phyloP scores from a whole-genome alignment of 352 stramenopile genomes.

The Phytophthora pisi region DNA sequence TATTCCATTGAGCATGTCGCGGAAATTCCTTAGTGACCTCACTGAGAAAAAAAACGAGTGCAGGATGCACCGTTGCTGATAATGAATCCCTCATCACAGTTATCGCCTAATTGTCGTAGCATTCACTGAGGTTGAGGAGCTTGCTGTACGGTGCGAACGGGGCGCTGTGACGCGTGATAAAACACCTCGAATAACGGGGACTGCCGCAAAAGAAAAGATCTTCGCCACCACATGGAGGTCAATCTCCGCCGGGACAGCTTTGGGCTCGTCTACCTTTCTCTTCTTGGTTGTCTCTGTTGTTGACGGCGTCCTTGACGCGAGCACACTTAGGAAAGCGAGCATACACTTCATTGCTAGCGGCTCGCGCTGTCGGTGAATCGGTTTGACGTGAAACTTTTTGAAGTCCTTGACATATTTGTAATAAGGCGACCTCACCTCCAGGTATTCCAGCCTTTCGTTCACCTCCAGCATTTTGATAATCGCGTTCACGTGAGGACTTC shows the following conservation, averaged over 20 bases:
- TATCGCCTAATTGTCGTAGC: neutral
- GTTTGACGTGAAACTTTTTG: conserved; percentile 1
- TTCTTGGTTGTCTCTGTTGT: neutral
- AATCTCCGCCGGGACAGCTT: neutral
- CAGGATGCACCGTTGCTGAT: neutral
- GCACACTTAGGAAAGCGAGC: neutral
- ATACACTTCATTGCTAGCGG: neutral
- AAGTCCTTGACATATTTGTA: neutral
- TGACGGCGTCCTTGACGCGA: neutral
- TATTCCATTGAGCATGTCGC: too few relatives aligned
- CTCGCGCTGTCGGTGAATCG: neutral
- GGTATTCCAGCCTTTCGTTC: conserved; percentile 3
- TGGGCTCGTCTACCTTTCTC: neutral
- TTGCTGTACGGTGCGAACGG: neutral
- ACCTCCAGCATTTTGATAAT: conserved; percentile 1
- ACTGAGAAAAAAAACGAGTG: too few relatives aligned
- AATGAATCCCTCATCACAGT: neutral
- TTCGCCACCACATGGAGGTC: neutral
- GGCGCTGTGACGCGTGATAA: neutral
- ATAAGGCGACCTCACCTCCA: neutral
- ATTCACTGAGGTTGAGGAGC: neutral
- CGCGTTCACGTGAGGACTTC: neutral
- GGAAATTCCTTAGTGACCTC: too few relatives aligned
- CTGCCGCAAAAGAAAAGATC: neutral
- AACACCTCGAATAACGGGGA: neutral